A percentile compares a stretch with the other conserved stretches of the same genome.
These are phyloP conservation scores for Amphicarpaea edgeworthii DNA, from an alignment of 306 rosid genomes.

Conservation along the genomic window DNA sequence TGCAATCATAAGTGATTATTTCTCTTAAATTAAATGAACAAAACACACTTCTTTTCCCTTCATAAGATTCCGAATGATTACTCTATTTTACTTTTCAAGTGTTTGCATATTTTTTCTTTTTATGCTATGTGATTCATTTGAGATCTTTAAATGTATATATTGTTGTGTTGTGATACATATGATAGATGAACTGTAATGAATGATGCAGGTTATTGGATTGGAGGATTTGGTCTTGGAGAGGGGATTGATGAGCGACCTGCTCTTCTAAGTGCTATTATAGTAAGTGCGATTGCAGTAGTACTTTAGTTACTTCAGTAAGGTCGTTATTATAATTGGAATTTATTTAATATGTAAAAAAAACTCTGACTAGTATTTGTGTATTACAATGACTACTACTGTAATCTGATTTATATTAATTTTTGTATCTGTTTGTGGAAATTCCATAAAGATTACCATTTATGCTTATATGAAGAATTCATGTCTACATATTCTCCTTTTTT, in stretches of 20 bases:
- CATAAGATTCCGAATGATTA: neutral
- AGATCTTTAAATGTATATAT: slow-evolving; percentile 6
- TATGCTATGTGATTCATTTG: neutral
- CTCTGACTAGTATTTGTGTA: neutral
- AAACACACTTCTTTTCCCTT: neutral
- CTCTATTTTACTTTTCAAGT: neutral
- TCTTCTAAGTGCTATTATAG: slow-evolving; percentile 72
- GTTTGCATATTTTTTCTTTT: neutral
- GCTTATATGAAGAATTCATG: neutral
- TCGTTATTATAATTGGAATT: slow-evolving; percentile 23
- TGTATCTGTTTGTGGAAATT: neutral
- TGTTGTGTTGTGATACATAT: neutral
- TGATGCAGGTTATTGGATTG: slow-evolving; percentile 87
- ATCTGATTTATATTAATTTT: neutral
- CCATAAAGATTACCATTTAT: neutral
- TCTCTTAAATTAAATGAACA: neutral
- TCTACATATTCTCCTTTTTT: neutral
- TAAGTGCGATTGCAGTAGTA: slow-evolving; percentile 50
- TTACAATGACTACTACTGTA: neutral
- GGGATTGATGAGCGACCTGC: slow-evolving; percentile 81
- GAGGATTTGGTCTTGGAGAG: slow-evolving; percentile 98
- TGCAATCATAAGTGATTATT: neutral
- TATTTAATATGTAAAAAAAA: slow-evolving; percentile 7
- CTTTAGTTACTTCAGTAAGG: slow-evolving; percentile 12
- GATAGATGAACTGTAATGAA: slow-evolving; percentile 35